phyloP scores from a whole-genome alignment of 208 protist genomes.

The Trypanosoma boissoni region DNA sequence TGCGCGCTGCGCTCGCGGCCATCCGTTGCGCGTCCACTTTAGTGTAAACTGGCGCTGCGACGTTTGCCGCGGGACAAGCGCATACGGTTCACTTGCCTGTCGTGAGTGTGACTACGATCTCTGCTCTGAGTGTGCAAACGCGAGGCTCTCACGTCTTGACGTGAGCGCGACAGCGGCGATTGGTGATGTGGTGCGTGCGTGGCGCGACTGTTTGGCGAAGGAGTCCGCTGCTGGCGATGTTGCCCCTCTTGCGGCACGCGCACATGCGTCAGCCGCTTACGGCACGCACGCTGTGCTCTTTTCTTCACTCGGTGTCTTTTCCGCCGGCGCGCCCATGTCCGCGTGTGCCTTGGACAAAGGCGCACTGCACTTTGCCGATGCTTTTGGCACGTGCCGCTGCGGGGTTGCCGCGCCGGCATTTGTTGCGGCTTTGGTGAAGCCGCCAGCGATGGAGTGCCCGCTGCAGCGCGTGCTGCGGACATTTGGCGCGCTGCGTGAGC shows the following conservation, averaged over 20 bases:
- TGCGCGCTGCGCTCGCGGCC: constrained; percentile 40
- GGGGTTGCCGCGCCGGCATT: constrained; percentile 22
- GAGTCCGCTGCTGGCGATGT: not conserved
- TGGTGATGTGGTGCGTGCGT: constrained; percentile 40
- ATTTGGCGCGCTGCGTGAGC: constrained; percentile 16
- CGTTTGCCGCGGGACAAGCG: constrained; percentile 33
- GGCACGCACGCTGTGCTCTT: constrained; percentile 25
- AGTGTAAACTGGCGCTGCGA: constrained; percentile 80
- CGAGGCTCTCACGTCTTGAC: constrained; percentile 34
- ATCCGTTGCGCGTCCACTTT: constrained; percentile 61
- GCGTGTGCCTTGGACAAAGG: constrained; percentile 6
- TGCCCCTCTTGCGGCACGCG: too few species aligned
- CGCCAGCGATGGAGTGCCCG: not conserved
- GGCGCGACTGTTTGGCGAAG: constrained; percentile 4
- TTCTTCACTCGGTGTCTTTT: constrained; percentile 34
- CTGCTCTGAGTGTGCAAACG: constrained; percentile 53
- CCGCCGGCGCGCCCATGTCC: constrained; percentile 13
- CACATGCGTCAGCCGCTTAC: not conserved
- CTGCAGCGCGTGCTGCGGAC: constrained; percentile 30
- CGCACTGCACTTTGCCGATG: constrained; percentile 21
- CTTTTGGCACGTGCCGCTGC: constrained; percentile 22
- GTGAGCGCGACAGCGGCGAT: constrained; percentile 51
- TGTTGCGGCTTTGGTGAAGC: not conserved
- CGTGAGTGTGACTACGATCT: constrained; percentile 81
- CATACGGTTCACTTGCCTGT: constrained; percentile 62